A percentile compares a stretch with the other conserved stretches of the same genome.
These are phyloP conservation scores for Blastobotrys terrestris DNA, from an alignment of 805 yeast genomes.

Conservation along the genomic window DNA sequence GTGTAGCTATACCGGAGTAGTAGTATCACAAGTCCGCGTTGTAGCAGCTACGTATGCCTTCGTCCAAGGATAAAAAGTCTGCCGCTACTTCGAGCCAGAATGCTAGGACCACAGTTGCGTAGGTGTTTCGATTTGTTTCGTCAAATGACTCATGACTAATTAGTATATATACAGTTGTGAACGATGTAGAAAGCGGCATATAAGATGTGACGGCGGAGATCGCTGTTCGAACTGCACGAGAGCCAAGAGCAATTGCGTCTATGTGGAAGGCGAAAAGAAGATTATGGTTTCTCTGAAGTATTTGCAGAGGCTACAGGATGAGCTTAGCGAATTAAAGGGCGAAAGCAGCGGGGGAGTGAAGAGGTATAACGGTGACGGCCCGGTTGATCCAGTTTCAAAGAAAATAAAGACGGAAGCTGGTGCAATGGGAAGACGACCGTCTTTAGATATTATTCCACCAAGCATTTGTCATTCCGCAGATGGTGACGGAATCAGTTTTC, in stretches of 20 bases:
- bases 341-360: background rate
- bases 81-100: background rate
- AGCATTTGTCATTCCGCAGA: background rate
- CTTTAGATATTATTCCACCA: background rate
- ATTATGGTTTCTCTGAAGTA: conserved; percentile 22
- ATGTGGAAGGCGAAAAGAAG: conserved; percentile 22
- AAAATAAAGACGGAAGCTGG: background rate
- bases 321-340: conserved; percentile 13
- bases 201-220: conserved; percentile 20
- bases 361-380: background rate
- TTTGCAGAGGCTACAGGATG: conserved; percentile 17
- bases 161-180: conserved; percentile 17
- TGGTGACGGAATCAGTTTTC: background rate
- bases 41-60: background rate
- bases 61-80: background rate
- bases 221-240: conserved; percentile 18
- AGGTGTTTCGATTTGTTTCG: background rate
- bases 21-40: no score
- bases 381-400: background rate
- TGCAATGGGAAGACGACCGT: background rate
- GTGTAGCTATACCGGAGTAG: no score
- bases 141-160: background rate
- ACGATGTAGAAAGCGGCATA: conserved; percentile 23
- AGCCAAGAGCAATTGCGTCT: conserved; percentile 16
- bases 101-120: background rate